Conservation (phyloP, 148 eudicot genomes). For the Silene uniflora region DNA sequence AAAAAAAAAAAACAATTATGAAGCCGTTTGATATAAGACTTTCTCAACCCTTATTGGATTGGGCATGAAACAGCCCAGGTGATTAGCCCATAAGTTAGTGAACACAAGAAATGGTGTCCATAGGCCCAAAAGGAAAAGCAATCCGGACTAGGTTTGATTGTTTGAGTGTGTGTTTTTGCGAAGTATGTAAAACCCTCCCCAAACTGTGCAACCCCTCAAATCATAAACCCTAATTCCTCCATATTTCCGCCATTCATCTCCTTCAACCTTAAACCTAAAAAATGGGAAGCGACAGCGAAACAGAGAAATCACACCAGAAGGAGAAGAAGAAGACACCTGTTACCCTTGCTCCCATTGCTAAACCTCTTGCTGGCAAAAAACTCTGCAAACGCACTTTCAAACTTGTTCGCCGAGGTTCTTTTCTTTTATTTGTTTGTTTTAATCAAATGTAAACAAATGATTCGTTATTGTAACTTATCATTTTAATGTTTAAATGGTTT, state of each 20-base stretch:
- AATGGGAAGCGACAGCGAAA: slow-evolving; percentile 75
- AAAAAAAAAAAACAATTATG: too few relatives aligned
- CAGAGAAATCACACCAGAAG: slow-evolving; percentile 50
- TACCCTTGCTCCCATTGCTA: slow-evolving; percentile 77
- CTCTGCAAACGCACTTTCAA: slow-evolving; percentile 78
- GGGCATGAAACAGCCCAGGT: too few relatives aligned
- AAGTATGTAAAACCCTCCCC: not conserved
- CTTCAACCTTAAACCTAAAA: slow-evolving; percentile 3
- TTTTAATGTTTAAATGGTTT: too few relatives aligned
- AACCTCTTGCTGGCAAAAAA: slow-evolving; percentile 94
- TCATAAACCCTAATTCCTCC: not conserved
- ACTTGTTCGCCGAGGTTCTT: slow-evolving; percentile 72
- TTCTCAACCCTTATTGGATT: too few relatives aligned
- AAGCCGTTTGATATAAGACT: too few relatives aligned
- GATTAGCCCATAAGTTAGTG: too few relatives aligned
- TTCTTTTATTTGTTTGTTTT: too few relatives aligned
- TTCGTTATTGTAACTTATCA: too few relatives aligned
- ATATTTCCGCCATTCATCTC: not conserved
- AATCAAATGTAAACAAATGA: too few relatives aligned
- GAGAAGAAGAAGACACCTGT: slow-evolving; percentile 57
- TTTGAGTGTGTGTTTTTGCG: not conserved
- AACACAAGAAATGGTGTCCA: too few relatives aligned
- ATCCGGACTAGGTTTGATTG: not conserved
- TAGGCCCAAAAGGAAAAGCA: not conserved
- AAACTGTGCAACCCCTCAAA: too few relatives aligned